Base-by-base conservation (phyloP, 2,329 filamentous ascomycete species). In the Alternaria ethzedia region DNA sequence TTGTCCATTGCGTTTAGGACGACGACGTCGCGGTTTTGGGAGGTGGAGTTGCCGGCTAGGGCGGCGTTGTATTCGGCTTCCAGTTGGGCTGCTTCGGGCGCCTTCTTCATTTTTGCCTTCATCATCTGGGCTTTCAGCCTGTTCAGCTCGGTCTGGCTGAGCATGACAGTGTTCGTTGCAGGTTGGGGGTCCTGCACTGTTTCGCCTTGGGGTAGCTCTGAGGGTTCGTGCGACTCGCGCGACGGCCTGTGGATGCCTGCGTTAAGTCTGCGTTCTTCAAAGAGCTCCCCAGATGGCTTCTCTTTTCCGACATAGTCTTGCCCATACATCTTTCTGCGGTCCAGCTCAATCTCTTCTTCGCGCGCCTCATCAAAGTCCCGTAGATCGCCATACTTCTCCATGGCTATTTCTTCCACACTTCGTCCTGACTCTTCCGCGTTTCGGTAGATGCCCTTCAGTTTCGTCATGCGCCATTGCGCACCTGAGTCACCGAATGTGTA, bases 381-480 rank as follows among this genome's bases (percentile, higher is more conserved):
- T 15, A 99, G 76, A 68, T 88, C 89, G 2, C 94, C 95, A 75
- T 91, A 97, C 12, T 93, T 87, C 70, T 97, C 91, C 41, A 91
- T 72, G 0, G 94, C 96, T 52, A 98, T 84, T 1, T 97, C 92
- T 7, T 98, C 95, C 0, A 96, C 85, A 0, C 87, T 73, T n/a
- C 86, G 86, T 0, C 89, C 90, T 1, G 84, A 89, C 71, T 96
- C 90, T 70, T 96, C 86, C 0, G 94, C 93, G 57, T 90, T 87
- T 25, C 88, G 87, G 78, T 97, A 97, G 2, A 97, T 92, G 11
- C 89, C 91, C 69, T 91, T 94, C 30, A 99, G 87, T 79, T 94
- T 97, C 6, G 91, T 97, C 94, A 99, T 97, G 54, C 96, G 90
- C 96, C 96, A 99, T 72, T 93, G 88, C 13, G 94, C 95, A 0